Base-by-base conservation (phyloP, 257 asterid genomes). In the Craterostigma plantagineum region DNA sequence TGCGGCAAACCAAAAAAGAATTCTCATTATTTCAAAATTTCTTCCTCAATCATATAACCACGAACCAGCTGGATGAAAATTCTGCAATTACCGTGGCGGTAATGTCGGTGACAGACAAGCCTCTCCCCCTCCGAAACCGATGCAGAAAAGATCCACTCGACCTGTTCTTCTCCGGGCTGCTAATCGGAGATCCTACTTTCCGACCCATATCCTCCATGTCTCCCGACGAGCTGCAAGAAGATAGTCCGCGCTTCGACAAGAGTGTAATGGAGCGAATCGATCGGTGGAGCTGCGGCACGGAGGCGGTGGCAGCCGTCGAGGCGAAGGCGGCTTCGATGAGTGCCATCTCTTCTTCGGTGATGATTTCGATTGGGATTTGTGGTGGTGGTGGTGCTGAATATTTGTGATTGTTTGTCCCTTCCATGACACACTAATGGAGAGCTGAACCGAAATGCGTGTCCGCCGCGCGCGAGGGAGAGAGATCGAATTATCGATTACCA, bases 301-400 rank as follows among this genome's bases (percentile, higher is more conserved):
- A 11, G 16, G 10, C 71, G 43, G 63, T 16, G n/a, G 62, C 48
- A n/a, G 76, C 62, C 48, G 53, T 18, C 42, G 68, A 57, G 44
- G 67, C 52, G 11, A 77, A 60, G 41, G 91, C 91, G 52, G 91
- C 83, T 38, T 83, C 91, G 34, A 83, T 79, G 50, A 79, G 52
- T 12, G 79, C 76, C 95, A 83, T 79, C 57, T 82, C 94, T 58
- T 75, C 85, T 4, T 75, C 82, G 57, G 68, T 53, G 50, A 76
- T 53, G 44, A 80, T 74, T 41, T 85, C 92, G 4, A 61, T 50
- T 16, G 96, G 92, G 43, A 80, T 76, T 38, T 69, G 30, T 23
- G 30, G 30, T 6, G 30, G 30, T 23, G 30, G 30, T 23, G 30
- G 30, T 23, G 30, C 6, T 23, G 30, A 6, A 23, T 23, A 6